Conservation (phyloP, 768 basidiomycete species). For the Mrakia hoshinonis region DNA sequence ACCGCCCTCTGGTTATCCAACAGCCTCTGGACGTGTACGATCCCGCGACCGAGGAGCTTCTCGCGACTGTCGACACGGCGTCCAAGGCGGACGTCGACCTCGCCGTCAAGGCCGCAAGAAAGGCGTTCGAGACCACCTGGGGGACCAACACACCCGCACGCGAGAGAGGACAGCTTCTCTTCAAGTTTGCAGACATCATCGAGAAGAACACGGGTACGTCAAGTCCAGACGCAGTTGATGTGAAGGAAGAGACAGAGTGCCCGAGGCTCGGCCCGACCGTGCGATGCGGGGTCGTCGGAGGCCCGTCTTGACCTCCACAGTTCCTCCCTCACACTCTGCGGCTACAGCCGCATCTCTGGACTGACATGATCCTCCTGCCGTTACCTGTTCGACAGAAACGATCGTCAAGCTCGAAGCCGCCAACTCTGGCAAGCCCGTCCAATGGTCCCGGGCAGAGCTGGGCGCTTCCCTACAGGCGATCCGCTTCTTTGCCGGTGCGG, state of each 20-base stretch:
- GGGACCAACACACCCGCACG: constrained; percentile 36
- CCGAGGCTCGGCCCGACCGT: constrained; percentile 77
- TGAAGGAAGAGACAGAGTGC: not conserved
- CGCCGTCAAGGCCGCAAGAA: constrained; percentile 39
- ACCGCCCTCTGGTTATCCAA: not conserved
- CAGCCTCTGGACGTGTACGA: constrained; percentile 15
- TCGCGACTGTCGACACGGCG: constrained; percentile 21
- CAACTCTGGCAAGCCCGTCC: constrained; percentile 16
- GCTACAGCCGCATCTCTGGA: too few relatives aligned
- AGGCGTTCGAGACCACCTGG: constrained; percentile 44
- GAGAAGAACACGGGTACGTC: constrained; percentile 1
- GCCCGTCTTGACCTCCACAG: too few relatives aligned
- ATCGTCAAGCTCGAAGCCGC: constrained; percentile 12
- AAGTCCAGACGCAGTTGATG: too few relatives aligned
- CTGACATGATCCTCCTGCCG: not conserved
- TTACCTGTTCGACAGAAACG: not conserved
- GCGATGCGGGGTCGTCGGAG: too few relatives aligned
- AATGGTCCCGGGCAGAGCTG: not conserved
- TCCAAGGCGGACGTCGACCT: constrained; percentile 32
- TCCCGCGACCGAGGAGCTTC: constrained; percentile 12
- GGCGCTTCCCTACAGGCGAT: not conserved
- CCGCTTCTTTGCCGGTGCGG: constrained; percentile 13
- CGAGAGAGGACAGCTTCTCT: constrained; percentile 68
- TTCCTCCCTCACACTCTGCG: too few relatives aligned
- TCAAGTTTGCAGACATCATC: constrained; percentile 59